Evolutionary conservation across 371 early-diverging fungal genomes (phyloP), one percentile per base, ranked within the genome.

Genomic region (Circinella umbellata): DNA sequence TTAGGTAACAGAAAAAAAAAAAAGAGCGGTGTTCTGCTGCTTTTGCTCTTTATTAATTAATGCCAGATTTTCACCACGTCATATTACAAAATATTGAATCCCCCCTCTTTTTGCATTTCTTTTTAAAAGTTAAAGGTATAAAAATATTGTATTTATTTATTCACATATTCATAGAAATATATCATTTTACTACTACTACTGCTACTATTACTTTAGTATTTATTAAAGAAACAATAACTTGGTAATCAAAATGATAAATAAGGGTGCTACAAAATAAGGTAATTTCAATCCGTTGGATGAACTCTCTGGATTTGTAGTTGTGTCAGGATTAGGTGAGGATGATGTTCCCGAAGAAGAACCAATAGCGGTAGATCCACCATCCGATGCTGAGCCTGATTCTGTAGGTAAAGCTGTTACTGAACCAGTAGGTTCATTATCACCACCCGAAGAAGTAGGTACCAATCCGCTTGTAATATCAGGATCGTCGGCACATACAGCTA

Each of bases 401-500:
- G 54, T 8, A 8, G 54, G 10, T 20, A n/a, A n/a, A 14, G 18
- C 2, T 7, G 57, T 20, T 10, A 11, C 35, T 7, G 34, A 34
- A 34, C 2, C 34, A 10, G 57, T 57, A 18, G 57, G 63, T 27
- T 27, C 27, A 2, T 27, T 27, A 17, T 11, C 9, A 18, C 17
- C 17, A 13, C 39, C 27, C 20, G 63, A 47, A 37, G 62, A 48
- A 4, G 48, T 48, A 9, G 42, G 42, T 42, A 11, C 27, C 27
- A 27, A 27, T 27, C 27, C 27, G 27, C 27, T 6, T 42, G 42
- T 9, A 42, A 42, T 42, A 61, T 5, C 39, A 61, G 62, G 34
- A 4, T 63, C 63, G 48, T 48, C 63, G 47, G 63, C 27, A 49
- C 63, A 63, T 35, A 48, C 35, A 3, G 48, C 63, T 11, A 63